Evolutionary conservation across 257 asterid genomes (phyloP), one percentile per base, ranked within the genome.

Genomic region (Ligustrum vulgare): DNA sequence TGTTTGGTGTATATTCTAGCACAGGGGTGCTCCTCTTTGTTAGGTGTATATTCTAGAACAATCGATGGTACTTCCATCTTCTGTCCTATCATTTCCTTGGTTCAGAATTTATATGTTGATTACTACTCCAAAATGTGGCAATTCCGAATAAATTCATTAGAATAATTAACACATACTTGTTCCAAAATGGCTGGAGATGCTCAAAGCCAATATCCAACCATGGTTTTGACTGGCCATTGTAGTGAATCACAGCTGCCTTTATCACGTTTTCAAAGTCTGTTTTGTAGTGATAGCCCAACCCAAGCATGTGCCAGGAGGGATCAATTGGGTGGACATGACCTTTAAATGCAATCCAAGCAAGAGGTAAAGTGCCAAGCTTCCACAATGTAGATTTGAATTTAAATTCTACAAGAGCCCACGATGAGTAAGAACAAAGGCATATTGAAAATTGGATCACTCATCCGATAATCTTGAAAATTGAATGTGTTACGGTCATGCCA

Each of bases 281-380:
- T 36, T 72, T 84, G 56, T 77, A 80, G 80, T 86, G 90, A 75
- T 86, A 86, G 10, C 88, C 90, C 85, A 86, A 84, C 32, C 90
- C 90, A 77, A 86, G 90, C 90, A 86, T 80, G 81, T 86, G 90
- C 90, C 90, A 86, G 11, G 80, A 84, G 49, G 88, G 79, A 12
- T 86, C 90, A 62, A 86, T 86, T 63, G 90, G 85, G 72, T 82
- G 85, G 39, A 86, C 85, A 67, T 84, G 82, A 70, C 88, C 88
- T 72, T 78, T 86, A 80, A 86, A 86, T 80, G 90, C 90, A 77
- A 86, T 84, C 76, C 84, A 82, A 82, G 90, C 90, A 41, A 88
- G 90, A 67, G 90, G 90, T 66, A 86, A 72, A 12, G 90, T 86
- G 69, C 90, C 90, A 64, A 86, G 90, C 78, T 84, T 86, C 90